Conservation (phyloP, 306 rosid species). For the Cajanus cajan region DNA sequence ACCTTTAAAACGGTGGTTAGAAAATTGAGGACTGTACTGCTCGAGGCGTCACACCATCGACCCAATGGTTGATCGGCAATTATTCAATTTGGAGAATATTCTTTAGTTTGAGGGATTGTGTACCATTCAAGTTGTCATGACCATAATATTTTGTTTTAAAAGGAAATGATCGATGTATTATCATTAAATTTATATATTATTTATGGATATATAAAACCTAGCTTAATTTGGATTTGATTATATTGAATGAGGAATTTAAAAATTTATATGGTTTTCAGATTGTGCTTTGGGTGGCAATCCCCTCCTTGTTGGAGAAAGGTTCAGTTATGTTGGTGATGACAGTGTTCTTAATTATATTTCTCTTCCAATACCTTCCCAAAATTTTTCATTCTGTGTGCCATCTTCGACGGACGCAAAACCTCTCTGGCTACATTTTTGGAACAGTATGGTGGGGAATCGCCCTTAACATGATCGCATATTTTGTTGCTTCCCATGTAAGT, state of each 20-base stretch:
- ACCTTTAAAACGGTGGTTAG: no score
- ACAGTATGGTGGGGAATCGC: slow-evolving; percentile 99
- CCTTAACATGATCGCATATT: slow-evolving; percentile 84
- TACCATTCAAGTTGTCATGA: no score
- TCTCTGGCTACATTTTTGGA: slow-evolving; percentile 84
- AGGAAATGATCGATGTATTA: no score
- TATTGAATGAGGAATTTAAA: background rate
- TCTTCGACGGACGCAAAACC: slow-evolving; percentile 75
- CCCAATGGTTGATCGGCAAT: no score
- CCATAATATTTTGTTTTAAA: no score
- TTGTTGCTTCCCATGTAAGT: slow-evolving; percentile 95
- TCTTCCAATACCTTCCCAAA: slow-evolving; percentile 82
- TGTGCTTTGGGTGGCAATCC: slow-evolving; percentile 74
- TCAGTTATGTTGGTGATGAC: slow-evolving; percentile 73
- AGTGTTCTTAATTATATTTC: slow-evolving; percentile 60
- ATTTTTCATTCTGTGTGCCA: slow-evolving; percentile 75
- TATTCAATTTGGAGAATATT: no score
- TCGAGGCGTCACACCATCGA: no score
- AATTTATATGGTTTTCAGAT: slow-evolving; percentile 36
- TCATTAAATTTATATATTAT: no score
- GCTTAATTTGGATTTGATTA: background rate
- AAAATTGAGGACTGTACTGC: no score
- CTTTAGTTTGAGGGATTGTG: no score
- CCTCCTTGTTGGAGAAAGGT: slow-evolving; percentile 62
- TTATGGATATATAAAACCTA: no score